Base-by-base conservation (phyloP, 257 asterid species). In the Solanum etuberosum region DNA sequence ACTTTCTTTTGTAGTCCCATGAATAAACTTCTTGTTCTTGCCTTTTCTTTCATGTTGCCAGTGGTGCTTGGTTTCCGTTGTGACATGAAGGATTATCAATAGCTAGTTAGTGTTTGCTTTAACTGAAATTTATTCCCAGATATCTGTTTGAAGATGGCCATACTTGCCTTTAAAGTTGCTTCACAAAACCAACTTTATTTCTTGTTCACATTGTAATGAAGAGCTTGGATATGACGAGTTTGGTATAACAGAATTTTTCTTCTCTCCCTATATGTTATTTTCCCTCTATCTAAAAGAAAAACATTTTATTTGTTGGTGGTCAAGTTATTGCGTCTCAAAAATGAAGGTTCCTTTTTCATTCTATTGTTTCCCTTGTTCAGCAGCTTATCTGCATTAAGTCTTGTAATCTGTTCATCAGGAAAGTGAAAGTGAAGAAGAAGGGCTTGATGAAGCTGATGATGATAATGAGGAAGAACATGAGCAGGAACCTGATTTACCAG, bases 401-500 rank as follows among this genome's bases (percentile, higher is more conserved):
- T 68, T 21, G 23, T 61, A 15, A 14, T 27, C 40, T 76, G 42
- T 88, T 78, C 67, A 78, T 78, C 90, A 91, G 93, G 93, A 89
- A 88, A 91, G 90, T 72, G 93, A 90, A 74, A 90, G 91, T 85
- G 93, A 91, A 88, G 92, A 90, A 31, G 93, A 91, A 43, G 91
- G 89, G 32, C 42, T 90, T 67, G 92, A 89, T 89, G 92, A 91
- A 73, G 91, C 70, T 16, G 92, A 91, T 86, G 92, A 92, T 85
- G 98, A 94, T 80, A 95, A 93, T 7, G 98, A 93, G 84, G 98
- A 94, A 85, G 99, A 95, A 88, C 92, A 88, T 87, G 98, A 97
- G 61, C 94, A 90, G 82, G 98, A 92, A 87, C 85, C 91, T 18
- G 98, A 93, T 91, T 93, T 85, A 88, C 93, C 89, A 51, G 93